Conservation (phyloP, 805 yeast genomes). For the Clavispora santaluciae region DNA sequence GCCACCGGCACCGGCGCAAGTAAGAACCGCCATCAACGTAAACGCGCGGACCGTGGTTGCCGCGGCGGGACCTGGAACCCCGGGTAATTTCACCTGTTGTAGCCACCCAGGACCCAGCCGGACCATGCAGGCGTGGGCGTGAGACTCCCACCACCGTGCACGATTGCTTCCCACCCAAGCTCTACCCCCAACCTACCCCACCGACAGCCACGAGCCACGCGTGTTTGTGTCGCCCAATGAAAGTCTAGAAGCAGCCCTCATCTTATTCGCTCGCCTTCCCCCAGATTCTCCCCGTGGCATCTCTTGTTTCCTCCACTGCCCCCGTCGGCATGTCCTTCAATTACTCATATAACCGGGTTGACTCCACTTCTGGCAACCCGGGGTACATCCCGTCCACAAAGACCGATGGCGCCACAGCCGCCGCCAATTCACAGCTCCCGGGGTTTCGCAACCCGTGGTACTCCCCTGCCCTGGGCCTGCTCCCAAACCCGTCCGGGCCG, state of each 20-base stretch:
- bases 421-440: constrained; percentile 10
- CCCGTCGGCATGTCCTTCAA: constrained; percentile 25
- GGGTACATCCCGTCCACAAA: constrained; percentile 4
- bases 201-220: background rate
- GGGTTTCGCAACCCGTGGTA: constrained; percentile 45
- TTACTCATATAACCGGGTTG: constrained; percentile 31
- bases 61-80: too few species aligned
- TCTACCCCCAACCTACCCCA: background rate
- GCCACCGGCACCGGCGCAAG: too few species aligned
- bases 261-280: too few species aligned
- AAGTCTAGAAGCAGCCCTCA: too few species aligned
- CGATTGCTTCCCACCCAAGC: background rate
- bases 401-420: constrained; percentile 2
- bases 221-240: background rate
- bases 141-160: background rate
- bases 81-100: background rate
- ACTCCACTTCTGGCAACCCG: constrained; percentile 15
- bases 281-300: too few species aligned
- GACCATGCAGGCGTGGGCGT: background rate
- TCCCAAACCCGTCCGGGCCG: constrained; percentile 8
- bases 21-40: too few species aligned
- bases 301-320: too few species aligned
- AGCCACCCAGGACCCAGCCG: background rate
- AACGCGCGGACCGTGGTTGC: too few species aligned
- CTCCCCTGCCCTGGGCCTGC: constrained; percentile 19